A percentile compares a stretch with the other conserved stretches of the same genome.
phyloP scores from a whole-genome alignment of 2,329 filamentous ascomycete species.

The Exophiala mesophila region DNA sequence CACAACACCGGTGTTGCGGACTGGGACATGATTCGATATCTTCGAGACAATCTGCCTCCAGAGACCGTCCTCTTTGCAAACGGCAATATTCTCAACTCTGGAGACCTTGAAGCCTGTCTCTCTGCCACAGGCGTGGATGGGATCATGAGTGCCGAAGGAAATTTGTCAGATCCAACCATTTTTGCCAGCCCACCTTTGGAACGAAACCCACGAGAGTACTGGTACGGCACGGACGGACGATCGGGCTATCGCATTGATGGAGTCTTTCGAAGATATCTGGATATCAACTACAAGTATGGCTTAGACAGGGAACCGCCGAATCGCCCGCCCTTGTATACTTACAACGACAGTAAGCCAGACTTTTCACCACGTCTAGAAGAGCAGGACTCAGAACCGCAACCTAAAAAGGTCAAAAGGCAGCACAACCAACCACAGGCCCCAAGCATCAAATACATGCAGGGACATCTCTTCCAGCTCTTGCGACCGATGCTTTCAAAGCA shows the following conservation, averaged over 20 bases:
- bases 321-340: constrained; percentile 68
- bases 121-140: constrained; percentile 81
- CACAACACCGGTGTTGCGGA: constrained; percentile 91
- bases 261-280: constrained; percentile 78
- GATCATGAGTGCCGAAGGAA: constrained; percentile 94
- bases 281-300: constrained; percentile 79
- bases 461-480: constrained; percentile 88
- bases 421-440: constrained; percentile 49
- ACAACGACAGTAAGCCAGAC: constrained; percentile 40
- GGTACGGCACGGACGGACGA: constrained; percentile 67
- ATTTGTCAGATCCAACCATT: constrained; percentile 83
- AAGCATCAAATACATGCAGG: constrained; percentile 77
- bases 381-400: constrained; percentile 16
- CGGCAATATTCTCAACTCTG: constrained; percentile 80
- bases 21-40: constrained; percentile 76
- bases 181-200: constrained; percentile 68
- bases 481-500: constrained; percentile 74
- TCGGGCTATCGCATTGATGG: constrained; percentile 88
- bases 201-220: constrained; percentile 73
- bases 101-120: constrained; percentile 72
- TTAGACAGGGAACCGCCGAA: constrained; percentile 61
- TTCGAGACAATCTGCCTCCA: constrained; percentile 74
- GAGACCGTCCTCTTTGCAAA: constrained; percentile 97
- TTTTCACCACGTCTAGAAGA: not conserved
- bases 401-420: constrained; percentile 31